phyloP scores from a whole-genome alignment of 1,284 basidiomycete genomes.

The Fomitopsis schrenkii region DNA sequence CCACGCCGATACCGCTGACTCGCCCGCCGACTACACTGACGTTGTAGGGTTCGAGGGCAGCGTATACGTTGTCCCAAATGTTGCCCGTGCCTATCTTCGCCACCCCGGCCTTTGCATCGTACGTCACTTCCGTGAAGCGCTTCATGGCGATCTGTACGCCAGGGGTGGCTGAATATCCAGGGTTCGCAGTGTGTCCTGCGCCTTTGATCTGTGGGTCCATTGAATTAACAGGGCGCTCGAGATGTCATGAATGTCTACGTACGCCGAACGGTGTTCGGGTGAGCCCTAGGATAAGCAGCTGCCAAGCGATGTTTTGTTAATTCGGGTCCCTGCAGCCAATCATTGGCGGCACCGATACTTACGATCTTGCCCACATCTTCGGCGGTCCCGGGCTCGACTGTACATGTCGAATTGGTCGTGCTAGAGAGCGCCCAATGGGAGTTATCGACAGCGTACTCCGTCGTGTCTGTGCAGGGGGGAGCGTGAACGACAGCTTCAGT shows the following conservation, averaged over 20 bases:
- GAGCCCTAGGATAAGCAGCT: not conserved
- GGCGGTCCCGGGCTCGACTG: not conserved
- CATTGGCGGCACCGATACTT: not conserved
- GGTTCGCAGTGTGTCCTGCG: conserved; percentile 44
- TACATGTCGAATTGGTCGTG: not conserved
- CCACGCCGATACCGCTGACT: conserved; percentile 31
- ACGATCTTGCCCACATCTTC: not conserved
- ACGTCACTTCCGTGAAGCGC: conserved; percentile 37
- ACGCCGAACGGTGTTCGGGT: not conserved
- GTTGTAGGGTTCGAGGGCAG: conserved; percentile 26
- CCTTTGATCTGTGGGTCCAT: conserved; percentile 33
- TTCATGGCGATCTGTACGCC: conserved; percentile 51
- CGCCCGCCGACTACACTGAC: conserved; percentile 42
- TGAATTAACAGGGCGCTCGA: too few species aligned
- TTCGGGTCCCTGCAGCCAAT: not conserved
- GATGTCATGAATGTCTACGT: not conserved
- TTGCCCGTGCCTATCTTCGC: conserved; percentile 44
- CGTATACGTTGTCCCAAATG: conserved; percentile 48
- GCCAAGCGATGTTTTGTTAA: not conserved
- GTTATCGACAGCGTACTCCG: not conserved
- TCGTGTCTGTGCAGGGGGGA: not conserved
- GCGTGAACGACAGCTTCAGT: not conserved
- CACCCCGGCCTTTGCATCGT: conserved; percentile 26
- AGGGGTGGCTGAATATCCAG: conserved; percentile 46
- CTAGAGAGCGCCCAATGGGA: not conserved